Percentiles rank a stretch among this genome's conserved stretches.
These are phyloP conservation scores for Chaetomium tenue DNA, from an alignment of 495 filamentous ascomycete species.

Conservation along the genomic window DNA sequence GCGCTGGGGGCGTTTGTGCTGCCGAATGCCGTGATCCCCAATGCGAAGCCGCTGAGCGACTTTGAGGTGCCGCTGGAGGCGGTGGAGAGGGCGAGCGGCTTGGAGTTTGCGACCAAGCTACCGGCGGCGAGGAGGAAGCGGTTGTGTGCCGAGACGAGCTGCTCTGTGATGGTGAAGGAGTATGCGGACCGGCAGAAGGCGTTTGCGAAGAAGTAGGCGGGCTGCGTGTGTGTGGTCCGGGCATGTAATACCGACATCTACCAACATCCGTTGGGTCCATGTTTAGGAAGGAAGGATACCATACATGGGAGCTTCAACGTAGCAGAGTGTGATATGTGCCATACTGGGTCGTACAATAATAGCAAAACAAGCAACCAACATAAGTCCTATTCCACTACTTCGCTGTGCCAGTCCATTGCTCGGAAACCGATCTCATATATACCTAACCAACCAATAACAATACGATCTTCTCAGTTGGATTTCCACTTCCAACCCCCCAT, in stretches of 20 bases:
- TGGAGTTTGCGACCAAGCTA: conserved; percentile 84
- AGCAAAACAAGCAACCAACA: background rate
- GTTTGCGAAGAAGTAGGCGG: conserved; percentile 43
- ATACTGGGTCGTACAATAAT: background rate
- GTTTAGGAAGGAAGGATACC: too few species aligned
- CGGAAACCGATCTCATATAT: background rate
- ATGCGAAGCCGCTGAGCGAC: conserved; percentile 76
- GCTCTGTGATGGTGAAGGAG: conserved; percentile 76
- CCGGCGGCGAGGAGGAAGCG: conserved; percentile 68
- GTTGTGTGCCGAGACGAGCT: conserved; percentile 81
- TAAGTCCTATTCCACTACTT: background rate
- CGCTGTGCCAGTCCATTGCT: background rate
- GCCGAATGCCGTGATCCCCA: conserved; percentile 87
- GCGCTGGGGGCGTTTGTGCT: conserved; percentile 92
- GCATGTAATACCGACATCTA: background rate
- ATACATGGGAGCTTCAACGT: too few species aligned
- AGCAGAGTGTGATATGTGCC: background rate
- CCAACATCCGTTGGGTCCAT: background rate
- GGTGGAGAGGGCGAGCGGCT: conserved; percentile 83
- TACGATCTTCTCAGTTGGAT: background rate
- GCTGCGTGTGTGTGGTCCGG: background rate
- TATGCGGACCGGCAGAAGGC: conserved; percentile 65
- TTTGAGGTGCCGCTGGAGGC: conserved; percentile 94
- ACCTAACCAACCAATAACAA: background rate
- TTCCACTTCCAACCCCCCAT: background rate